These are phyloP conservation scores for Lichtheimia corymbifera DNA, from an alignment of 371 early-diverging fungal genomes.

Conservation along the genomic window DNA sequence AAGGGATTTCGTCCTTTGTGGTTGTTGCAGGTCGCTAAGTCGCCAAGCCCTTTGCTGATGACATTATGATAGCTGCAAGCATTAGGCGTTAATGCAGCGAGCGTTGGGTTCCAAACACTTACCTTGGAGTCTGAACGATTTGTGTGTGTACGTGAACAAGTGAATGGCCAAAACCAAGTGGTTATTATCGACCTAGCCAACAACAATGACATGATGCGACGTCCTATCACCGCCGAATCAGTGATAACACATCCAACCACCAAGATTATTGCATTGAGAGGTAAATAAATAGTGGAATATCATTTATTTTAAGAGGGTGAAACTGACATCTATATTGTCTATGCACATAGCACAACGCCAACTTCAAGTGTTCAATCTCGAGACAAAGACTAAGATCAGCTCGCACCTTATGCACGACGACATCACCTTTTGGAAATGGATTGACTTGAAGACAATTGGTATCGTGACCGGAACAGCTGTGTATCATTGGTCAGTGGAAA, in stretches of 20 bases:
- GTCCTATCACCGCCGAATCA: constrained; percentile 97
- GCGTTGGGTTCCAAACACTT: constrained; percentile 94
- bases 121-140: constrained; percentile 98
- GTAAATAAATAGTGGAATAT: constrained; percentile 51
- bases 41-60: neutral
- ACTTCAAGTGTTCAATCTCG: constrained; percentile 97
- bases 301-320: neutral
- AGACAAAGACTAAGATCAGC: constrained; percentile 92
- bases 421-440: constrained; percentile 97
- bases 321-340: neutral
- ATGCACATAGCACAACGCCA: constrained; percentile 73
- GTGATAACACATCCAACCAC: constrained; percentile 96
- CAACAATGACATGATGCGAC: constrained; percentile 77
- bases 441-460: constrained; percentile 84
- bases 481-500: constrained; percentile 97
- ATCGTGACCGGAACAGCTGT: constrained; percentile 88
- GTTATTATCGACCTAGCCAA: constrained; percentile 93
- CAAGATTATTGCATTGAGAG: constrained; percentile 95
- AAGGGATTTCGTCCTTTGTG: constrained; percentile 14
- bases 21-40: neutral
- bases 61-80: constrained; percentile 72
- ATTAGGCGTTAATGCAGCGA: constrained; percentile 88
- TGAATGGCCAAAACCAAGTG: constrained; percentile 84
- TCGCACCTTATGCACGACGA: constrained; percentile 91
- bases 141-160: constrained; percentile 94